A percentile compares a stretch with the other conserved stretches of the same genome.
These are phyloP conservation scores for Boletus reticuloceps DNA, from an alignment of 768 basidiomycete species.

Conservation along the genomic window DNA sequence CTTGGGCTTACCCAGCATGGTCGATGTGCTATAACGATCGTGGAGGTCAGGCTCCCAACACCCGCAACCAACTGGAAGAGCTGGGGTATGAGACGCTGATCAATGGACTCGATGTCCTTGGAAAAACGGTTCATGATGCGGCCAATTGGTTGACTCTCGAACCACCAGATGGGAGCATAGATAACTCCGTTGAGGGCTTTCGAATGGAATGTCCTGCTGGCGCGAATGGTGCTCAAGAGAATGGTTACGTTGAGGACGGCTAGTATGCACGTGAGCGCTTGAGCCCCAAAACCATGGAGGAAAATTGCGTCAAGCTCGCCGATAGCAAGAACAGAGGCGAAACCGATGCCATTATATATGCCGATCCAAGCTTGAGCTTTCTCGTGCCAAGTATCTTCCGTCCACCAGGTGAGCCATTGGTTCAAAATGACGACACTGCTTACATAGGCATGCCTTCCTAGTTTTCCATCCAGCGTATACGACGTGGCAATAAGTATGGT, in stretches of 20 bases:
- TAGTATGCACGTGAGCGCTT: constrained; percentile 9
- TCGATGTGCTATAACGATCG: constrained; percentile 21
- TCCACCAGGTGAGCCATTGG: no score
- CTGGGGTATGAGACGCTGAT: constrained; percentile 34
- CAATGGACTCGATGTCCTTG: constrained; percentile 40
- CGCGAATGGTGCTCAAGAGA: constrained; percentile 8
- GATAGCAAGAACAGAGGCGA: constrained; percentile 16
- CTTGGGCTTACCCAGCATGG: constrained; percentile 36
- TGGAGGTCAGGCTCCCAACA: constrained; percentile 23
- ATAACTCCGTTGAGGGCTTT: no score
- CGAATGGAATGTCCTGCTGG: no score
- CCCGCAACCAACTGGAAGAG: constrained; percentile 27
- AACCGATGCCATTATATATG: constrained; percentile 28
- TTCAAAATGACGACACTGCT: no score
- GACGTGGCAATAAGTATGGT: constrained; percentile 8
- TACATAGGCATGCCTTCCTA: no score
- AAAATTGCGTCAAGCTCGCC: constrained; percentile 8
- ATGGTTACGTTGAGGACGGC: constrained; percentile 17
- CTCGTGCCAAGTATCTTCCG: no score
- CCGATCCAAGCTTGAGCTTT: constrained; percentile 28
- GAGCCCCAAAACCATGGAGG: neutral
- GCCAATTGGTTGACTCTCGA: constrained; percentile 36
- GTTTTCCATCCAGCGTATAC: no score
- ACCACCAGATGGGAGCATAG: constrained; percentile 28
- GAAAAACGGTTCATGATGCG: constrained; percentile 48